phyloP scores from a whole-genome alignment of 2,329 filamentous ascomycete genomes.

The Fusarium sp. region DNA sequence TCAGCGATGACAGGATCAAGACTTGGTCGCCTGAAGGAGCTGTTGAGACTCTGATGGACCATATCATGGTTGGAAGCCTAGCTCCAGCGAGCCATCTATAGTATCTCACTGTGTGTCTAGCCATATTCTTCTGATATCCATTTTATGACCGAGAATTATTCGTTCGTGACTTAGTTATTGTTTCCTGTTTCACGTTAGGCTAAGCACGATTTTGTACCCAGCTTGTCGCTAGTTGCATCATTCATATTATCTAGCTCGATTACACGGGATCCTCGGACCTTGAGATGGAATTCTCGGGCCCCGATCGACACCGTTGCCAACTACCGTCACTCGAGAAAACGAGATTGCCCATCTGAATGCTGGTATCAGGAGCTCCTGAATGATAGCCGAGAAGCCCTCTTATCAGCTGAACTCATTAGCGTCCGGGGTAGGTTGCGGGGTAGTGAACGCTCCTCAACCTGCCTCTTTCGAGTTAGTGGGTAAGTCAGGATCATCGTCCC shows the following conservation, averaged over 20 bases:
- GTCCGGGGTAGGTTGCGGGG: neutral
- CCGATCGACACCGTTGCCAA: neutral
- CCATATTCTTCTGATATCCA: too few species aligned
- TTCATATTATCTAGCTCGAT: neutral
- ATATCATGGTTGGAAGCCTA: constrained; percentile 21
- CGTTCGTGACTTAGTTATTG: too few species aligned
- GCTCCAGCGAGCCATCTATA: constrained; percentile 27
- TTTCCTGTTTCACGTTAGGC: too few species aligned
- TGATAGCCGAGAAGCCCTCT: neutral
- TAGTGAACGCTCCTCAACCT: neutral
- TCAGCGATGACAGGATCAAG: constrained; percentile 11
- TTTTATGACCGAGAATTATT: too few species aligned
- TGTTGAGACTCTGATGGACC: constrained; percentile 34
- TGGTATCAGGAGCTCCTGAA: too few species aligned
- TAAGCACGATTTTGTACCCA: too few species aligned
- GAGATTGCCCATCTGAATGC: too few species aligned
- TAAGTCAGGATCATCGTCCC: too few species aligned
- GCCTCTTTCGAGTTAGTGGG: neutral
- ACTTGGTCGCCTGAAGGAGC: constrained; percentile 25
- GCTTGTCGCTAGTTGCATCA: too few species aligned
- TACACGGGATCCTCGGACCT: neutral
- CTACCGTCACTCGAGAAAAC: neutral
- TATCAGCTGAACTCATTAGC: neutral
- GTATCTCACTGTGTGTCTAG: neutral
- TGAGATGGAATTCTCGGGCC: neutral